Conservation (phyloP, 768 basidiomycete species). For the Termitomyces sp. region DNA sequence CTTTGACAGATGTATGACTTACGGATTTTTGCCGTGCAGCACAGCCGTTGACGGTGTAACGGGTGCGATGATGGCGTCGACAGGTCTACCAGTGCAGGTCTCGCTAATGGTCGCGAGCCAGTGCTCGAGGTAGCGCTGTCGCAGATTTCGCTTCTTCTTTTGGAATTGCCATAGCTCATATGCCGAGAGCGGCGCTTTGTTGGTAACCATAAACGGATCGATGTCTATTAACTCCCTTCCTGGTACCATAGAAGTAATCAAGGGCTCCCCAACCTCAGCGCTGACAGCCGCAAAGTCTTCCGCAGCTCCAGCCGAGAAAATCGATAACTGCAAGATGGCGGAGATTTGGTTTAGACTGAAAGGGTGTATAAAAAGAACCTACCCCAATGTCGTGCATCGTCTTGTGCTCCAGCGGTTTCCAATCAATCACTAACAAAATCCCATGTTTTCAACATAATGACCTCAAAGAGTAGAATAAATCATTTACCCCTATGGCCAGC, state of each 20-base stretch:
- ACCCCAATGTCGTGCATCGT: slow-evolving; percentile 40
- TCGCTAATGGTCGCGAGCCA: slow-evolving; percentile 49
- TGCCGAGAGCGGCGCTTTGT: slow-evolving; percentile 20
- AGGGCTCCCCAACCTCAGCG: slow-evolving; percentile 45
- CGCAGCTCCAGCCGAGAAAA: slow-evolving; percentile 41
- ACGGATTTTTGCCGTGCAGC: slow-evolving; percentile 61
- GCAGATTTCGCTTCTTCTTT: slow-evolving; percentile 39
- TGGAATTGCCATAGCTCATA: slow-evolving; percentile 68
- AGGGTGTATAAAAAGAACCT: slow-evolving; percentile 11
- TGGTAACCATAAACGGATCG: neutral
- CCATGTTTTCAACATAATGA: too few species aligned
- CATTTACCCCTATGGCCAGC: slow-evolving; percentile 46
- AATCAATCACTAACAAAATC: slow-evolving; percentile 55
- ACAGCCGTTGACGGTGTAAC: slow-evolving; percentile 53
- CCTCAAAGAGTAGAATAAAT: too few species aligned
- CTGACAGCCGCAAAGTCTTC: slow-evolving; percentile 40
- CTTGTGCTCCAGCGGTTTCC: slow-evolving; percentile 51
- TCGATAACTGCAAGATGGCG: slow-evolving; percentile 22
- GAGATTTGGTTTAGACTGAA: neutral
- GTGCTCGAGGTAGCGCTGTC: slow-evolving; percentile 53
- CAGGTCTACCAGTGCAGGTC: slow-evolving; percentile 66
- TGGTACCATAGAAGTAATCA: slow-evolving; percentile 42
- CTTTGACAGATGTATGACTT: slow-evolving; percentile 10
- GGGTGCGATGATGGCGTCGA: slow-evolving; percentile 72
- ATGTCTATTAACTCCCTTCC: slow-evolving; percentile 7